Percentiles rank a stretch among this genome's conserved stretches.
phyloP scores from a whole-genome alignment of 768 basidiomycete species.

The Xerocomellus chrysenteron region DNA sequence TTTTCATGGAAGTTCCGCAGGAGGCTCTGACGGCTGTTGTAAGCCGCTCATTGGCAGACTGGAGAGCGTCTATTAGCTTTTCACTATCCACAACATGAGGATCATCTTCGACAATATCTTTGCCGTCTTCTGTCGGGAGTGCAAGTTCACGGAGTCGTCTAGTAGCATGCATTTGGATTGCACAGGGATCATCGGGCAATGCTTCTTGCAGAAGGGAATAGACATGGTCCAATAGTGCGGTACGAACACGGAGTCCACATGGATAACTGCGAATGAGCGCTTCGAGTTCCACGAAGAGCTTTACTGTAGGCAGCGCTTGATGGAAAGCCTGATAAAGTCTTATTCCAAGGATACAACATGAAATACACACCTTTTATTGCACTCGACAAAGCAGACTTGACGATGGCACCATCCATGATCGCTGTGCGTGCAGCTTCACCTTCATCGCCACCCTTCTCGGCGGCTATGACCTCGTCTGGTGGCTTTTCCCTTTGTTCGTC shows the following conservation, averaged over 20 bases:
- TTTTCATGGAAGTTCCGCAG: slow-evolving; percentile 6
- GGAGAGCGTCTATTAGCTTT: slow-evolving; percentile 29
- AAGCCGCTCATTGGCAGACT: slow-evolving; percentile 32
- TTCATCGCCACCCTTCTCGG: slow-evolving; percentile 43
- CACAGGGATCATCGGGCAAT: slow-evolving; percentile 39
- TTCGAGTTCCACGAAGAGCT: slow-evolving; percentile 44
- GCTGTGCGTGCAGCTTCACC: slow-evolving; percentile 57
- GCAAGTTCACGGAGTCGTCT: slow-evolving; percentile 29
- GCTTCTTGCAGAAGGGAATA: slow-evolving; percentile 39
- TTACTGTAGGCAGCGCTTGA: slow-evolving; percentile 40
- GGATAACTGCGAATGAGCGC: slow-evolving; percentile 44
- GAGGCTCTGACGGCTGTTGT: slow-evolving; percentile 29
- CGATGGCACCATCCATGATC: slow-evolving; percentile 78
- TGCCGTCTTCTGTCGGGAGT: slow-evolving; percentile 25
- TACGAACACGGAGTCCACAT: slow-evolving; percentile 38
- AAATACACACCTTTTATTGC: slow-evolving; percentile 64
- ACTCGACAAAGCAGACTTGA: slow-evolving; percentile 70
- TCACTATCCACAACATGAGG: slow-evolving; percentile 15
- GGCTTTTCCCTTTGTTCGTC: slow-evolving; percentile 24
- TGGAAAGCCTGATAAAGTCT: slow-evolving; percentile 9
- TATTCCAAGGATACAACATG: slow-evolving; percentile 12
- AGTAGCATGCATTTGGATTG: slow-evolving; percentile 41
- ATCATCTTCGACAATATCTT: slow-evolving; percentile 8
- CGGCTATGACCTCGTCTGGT: slow-evolving; percentile 29
- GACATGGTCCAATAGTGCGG: slow-evolving; percentile 42